Evolutionary conservation across 2,329 filamentous ascomycete species (phyloP), one percentile per base, ranked within the genome.

Genomic region (Xylogone sp.): DNA sequence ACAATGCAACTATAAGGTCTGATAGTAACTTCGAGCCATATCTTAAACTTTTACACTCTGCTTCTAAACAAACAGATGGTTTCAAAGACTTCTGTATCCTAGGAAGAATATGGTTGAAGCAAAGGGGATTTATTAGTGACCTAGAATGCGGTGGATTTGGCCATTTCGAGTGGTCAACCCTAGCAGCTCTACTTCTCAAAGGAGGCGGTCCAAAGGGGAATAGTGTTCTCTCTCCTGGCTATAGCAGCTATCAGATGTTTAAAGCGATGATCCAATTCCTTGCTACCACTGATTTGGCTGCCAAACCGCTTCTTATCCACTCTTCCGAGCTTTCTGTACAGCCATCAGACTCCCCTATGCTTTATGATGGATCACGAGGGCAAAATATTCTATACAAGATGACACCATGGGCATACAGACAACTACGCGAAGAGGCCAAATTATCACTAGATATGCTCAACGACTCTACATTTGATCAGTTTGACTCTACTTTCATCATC

Each of bases 241-340:
- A 96, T 62, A 96, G 88, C 72, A 88, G 87, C 69, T 94, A 93
- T 21, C 93, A 97, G 69, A 78, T 97, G 43, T 97, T 99, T 78
- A 97, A 97, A 70, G 92, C 90, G 2, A 84, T 86, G 1, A 74
- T 99, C n/a, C 93, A 97, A 65, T 94, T 93, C 59, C 74, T 99
- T 18, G 84, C 87, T 1, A 79, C 82, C 1, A 86, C 82, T 34
- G 86, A 96, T 62, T 74, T 97, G 50, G 75, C 74, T 51, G 86
- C 82, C 60, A 87, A 82, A 58, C 83, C 88, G 0, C 77, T 86
- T 64, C 55, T 75, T 56, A 62, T 83, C 52, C 59, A 76, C 59
- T 62, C 69, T 53, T 21, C 72, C 64, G 61, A 69, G 64, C 61
- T 77, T 74, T 53, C 58, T 63, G 21, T 63, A 72, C 54, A 68